Evolutionary conservation across 148 eudicot species (phyloP).

Genomic region (Rhododendron molle): DNA sequence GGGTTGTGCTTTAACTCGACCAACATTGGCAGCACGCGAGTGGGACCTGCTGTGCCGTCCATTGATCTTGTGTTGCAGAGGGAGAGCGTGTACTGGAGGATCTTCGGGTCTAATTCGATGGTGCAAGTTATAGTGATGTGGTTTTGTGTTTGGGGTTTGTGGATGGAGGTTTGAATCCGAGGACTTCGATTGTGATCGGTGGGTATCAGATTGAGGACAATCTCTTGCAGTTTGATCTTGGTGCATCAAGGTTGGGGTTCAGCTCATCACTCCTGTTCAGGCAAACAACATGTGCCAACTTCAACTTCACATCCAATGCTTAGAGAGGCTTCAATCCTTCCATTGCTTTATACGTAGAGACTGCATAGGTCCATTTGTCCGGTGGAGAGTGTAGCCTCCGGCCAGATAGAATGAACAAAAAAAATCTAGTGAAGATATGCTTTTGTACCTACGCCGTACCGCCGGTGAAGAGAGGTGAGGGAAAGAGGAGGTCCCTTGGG

Average conservation of each 20-base stretch:
- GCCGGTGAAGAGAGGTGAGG: too few species aligned
- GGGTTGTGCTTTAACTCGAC: slow-evolving; percentile 24
- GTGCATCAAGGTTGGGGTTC: slow-evolving; percentile 29
- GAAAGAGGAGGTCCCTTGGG: too few species aligned
- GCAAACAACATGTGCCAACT: slow-evolving; percentile 32
- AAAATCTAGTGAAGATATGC: too few species aligned
- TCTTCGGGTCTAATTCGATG: slow-evolving; percentile 44
- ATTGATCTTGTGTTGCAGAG: slow-evolving; percentile 38
- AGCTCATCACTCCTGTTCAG: slow-evolving; percentile 26
- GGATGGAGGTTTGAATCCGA: slow-evolving; percentile 34
- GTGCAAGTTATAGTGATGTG: slow-evolving; percentile 22
- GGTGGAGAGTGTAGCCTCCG: neutral
- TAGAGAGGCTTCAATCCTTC: neutral
- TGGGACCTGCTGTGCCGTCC: slow-evolving; percentile 34
- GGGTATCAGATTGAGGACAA: slow-evolving; percentile 54
- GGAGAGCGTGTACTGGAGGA: slow-evolving; percentile 39
- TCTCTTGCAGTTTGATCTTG: slow-evolving; percentile 44
- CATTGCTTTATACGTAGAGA: neutral
- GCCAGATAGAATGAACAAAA: too few species aligned
- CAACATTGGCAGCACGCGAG: slow-evolving; percentile 1
- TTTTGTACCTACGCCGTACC: too few species aligned
- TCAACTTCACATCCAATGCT: slow-evolving; percentile 28
- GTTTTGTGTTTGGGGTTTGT: slow-evolving; percentile 41
- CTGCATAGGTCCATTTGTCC: neutral
- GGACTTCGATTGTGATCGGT: slow-evolving; percentile 33